Base-by-base conservation (phyloP, 768 basidiomycete species). In the Agaricus blazei region DNA sequence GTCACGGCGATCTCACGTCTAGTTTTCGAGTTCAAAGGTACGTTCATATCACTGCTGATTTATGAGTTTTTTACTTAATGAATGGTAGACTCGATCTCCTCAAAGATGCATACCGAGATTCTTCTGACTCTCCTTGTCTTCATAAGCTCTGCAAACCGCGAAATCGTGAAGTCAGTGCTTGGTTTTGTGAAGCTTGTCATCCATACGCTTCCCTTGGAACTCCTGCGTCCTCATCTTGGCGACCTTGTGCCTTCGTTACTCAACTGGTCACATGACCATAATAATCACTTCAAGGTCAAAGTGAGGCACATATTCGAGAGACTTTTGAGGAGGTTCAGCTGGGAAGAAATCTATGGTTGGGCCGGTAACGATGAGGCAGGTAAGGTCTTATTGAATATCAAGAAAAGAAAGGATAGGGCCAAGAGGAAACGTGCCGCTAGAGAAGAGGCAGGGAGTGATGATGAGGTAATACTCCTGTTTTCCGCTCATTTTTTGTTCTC, bases 281-380 rank as follows among this genome's bases (percentile, higher is more conserved):
- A 96, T 68, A 98, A 98, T 64, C 97, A 98, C 67, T 98, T 99
- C 84, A 98, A 98, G 70, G 76, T 81, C 48, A 98, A 98, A 74
- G 93, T 97, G 24, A 85, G 93, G 43, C 95, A 98, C 68, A 94
- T 98, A 60, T 95, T 98, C 63, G 96, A 98, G 74, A 84, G 96
- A 46, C 86, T 98, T 82, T 80, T 98, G 60, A 76, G 96, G 59
- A 81, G 93, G 59, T 97, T 97, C 64, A 87, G 85, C 0, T 97
- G 84, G 79, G 85, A 94, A 40, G 87, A 87, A 43, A 83, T 99
- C 1, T 83, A 89, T 65, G 75, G 82, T 34, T 85, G 81, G 64
- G 80, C 84, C 1, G 82, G 81, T 1, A 87, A 88, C 50, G 90
- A 89, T 50, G 88, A 93, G 40, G 86, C 89, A 29, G 78, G 83